A percentile compares a stretch with the other conserved stretches of the same genome.
Evolutionary conservation across 2,329 filamentous ascomycete species (phyloP).

Genomic region (Sordariomycetes sp.): DNA sequence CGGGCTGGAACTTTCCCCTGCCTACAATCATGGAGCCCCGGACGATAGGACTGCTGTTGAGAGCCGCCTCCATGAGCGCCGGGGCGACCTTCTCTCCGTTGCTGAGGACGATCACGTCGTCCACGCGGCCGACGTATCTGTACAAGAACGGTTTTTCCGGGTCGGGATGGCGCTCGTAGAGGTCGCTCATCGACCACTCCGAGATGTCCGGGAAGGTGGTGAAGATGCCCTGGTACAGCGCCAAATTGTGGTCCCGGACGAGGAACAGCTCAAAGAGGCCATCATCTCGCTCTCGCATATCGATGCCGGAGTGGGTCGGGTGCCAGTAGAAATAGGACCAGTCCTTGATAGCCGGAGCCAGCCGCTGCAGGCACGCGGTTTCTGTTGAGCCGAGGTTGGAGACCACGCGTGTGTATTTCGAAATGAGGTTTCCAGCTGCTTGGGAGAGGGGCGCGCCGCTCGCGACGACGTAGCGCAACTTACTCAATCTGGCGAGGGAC

Average conservation of each 20-base stretch:
- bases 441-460: too few species aligned
- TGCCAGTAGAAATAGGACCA: background rate
- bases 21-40: slow-evolving; percentile 34
- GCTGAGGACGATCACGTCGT: slow-evolving; percentile 37
- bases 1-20: slow-evolving; percentile 31
- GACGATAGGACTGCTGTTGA: slow-evolving; percentile 25
- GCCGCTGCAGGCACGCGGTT: too few species aligned
- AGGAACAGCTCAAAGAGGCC: background rate
- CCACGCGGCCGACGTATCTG: slow-evolving; percentile 11
- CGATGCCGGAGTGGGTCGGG: background rate
- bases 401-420: too few species aligned
- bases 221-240: background rate
- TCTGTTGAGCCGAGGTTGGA: too few species aligned
- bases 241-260: background rate
- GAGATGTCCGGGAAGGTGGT: background rate
- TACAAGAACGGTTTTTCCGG: slow-evolving; percentile 20
- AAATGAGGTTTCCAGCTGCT: too few species aligned
- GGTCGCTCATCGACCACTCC: slow-evolving; percentile 10
- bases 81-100: slow-evolving; percentile 40
- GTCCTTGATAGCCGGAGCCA: too few species aligned
- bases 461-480: too few species aligned
- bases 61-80: slow-evolving; percentile 27
- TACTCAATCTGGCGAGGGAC: too few species aligned
- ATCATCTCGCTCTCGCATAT: background rate
- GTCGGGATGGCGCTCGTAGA: slow-evolving; percentile 25